These are phyloP conservation scores for Anacardium occidentale DNA, from an alignment of 345 rosid genomes.

Conservation along the genomic window DNA sequence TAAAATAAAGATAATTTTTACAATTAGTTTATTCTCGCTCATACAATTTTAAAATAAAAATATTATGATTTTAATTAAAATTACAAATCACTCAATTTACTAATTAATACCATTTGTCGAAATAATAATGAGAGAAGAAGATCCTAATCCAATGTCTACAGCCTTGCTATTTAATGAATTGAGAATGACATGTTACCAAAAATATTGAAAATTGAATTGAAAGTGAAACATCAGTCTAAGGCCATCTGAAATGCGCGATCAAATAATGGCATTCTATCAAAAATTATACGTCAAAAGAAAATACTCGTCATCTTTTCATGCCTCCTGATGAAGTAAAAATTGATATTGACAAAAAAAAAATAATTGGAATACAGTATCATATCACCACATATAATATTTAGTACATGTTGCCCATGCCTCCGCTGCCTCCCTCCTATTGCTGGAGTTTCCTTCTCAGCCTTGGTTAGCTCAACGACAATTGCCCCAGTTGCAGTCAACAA, in stretches of 20 bases:
- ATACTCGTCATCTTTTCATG: neutral
- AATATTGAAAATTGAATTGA: neutral
- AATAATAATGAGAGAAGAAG: no score
- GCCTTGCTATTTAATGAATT: neutral
- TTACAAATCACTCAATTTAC: no score
- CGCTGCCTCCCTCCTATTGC: conserved; percentile 30
- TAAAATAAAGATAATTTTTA: no score
- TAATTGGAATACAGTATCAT: neutral
- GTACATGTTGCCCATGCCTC: conserved; percentile 58
- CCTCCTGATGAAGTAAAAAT: neutral
- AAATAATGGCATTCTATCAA: neutral
- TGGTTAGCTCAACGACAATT: conserved; percentile 47
- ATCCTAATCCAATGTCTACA: no score
- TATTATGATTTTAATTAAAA: no score
- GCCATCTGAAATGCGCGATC: neutral
- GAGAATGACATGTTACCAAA: neutral
- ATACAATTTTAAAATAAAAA: no score
- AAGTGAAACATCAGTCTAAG: neutral
- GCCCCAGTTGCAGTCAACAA: conserved; percentile 68
- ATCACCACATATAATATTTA: conserved; percentile 13
- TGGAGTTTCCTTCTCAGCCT: conserved; percentile 46
- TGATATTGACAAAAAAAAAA: no score
- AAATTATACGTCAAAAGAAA: no score
- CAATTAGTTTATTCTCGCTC: no score
- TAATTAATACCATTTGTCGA: no score